These are phyloP conservation scores for Coemansia sp. DNA, from an alignment of 192 early-diverging fungal species.

Conservation along the genomic window DNA sequence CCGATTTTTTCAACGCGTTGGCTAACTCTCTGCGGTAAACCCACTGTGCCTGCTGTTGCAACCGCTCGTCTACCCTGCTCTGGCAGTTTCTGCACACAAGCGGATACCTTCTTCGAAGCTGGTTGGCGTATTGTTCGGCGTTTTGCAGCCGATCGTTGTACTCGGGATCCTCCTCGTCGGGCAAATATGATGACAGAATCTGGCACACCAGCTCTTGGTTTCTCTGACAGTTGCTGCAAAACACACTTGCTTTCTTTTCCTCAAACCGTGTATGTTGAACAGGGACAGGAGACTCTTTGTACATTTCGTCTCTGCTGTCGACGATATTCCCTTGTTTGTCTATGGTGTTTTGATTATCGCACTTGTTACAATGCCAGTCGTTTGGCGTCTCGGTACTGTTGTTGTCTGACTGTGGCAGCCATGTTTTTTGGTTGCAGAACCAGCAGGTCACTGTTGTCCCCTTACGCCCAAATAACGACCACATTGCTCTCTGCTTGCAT, in stretches of 20 bases:
- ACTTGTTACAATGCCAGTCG: constrained; percentile 44
- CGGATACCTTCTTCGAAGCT: constrained; percentile 37
- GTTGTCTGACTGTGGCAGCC: constrained; percentile 8
- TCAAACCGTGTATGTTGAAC: neutral
- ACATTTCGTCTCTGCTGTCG: constrained; percentile 38
- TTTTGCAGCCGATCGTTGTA: constrained; percentile 10
- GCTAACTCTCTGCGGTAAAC: constrained; percentile 33
- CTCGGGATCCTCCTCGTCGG: constrained; percentile 36
- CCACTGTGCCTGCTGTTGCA: constrained; percentile 45
- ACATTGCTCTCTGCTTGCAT: constrained; percentile 23
- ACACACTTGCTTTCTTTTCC: constrained; percentile 4
- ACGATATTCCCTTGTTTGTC: constrained; percentile 37
- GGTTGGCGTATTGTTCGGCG: constrained; percentile 34
- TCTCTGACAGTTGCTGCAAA: constrained; percentile 43
- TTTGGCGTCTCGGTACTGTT: neutral
- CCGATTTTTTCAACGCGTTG: constrained; percentile 31
- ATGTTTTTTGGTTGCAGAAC: constrained; percentile 43
- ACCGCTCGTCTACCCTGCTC: constrained; percentile 24
- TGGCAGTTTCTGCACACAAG: constrained; percentile 41
- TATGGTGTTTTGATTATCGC: constrained; percentile 41
- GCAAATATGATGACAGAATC: constrained; percentile 39
- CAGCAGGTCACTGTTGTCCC: constrained; percentile 37
- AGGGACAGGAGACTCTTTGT: constrained; percentile 19
- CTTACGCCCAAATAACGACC: constrained; percentile 25
- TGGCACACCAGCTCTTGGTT: constrained; percentile 50